Conservation (phyloP, 2,329 filamentous ascomycete species). For the Colletotrichum orchidophilum region DNA sequence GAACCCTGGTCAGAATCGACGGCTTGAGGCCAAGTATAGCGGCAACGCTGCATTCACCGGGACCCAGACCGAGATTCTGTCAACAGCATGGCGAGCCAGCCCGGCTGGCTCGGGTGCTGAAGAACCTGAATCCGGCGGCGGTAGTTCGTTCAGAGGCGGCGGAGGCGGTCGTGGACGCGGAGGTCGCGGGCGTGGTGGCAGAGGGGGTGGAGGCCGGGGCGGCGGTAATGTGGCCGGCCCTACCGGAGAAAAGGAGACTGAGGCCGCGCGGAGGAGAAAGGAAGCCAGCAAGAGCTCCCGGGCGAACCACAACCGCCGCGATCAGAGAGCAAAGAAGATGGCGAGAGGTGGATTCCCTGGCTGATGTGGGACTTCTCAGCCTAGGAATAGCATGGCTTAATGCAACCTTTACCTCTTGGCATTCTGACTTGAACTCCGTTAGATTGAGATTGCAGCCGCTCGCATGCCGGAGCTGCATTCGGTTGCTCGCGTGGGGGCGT, state of each 20-base stretch:
- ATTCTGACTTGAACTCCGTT: slow-evolving; percentile 35
- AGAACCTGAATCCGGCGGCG: slow-evolving; percentile 60
- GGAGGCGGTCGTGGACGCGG: slow-evolving; percentile 58
- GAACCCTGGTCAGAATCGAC: slow-evolving; percentile 73
- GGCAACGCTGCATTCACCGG: slow-evolving; percentile 63
- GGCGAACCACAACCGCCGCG: slow-evolving; percentile 87
- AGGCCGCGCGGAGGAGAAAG: slow-evolving; percentile 77
- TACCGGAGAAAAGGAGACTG: slow-evolving; percentile 75
- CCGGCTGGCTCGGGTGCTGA: slow-evolving; percentile 65
- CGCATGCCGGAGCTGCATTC: slow-evolving; percentile 1
- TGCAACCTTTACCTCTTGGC: slow-evolving; percentile 39
- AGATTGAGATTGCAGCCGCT: slow-evolving; percentile 22
- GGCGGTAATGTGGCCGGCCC: slow-evolving; percentile 72
- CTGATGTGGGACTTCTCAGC: slow-evolving; percentile 26
- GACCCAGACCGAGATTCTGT: slow-evolving; percentile 69
- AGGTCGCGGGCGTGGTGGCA: slow-evolving; percentile 54
- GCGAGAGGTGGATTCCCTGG: slow-evolving; percentile 57
- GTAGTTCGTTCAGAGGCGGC: slow-evolving; percentile 50
- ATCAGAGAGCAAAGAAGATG: slow-evolving; percentile 74
- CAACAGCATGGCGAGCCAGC: slow-evolving; percentile 72
- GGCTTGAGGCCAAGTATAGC: slow-evolving; percentile 76
- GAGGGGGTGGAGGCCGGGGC: slow-evolving; percentile 61
- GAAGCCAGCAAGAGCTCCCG: slow-evolving; percentile 83
- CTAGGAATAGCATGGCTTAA: slow-evolving; percentile 17
- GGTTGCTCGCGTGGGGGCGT: neutral